Evolutionary conservation across 2,329 filamentous ascomycete species (phyloP), one percentile per base, ranked within the genome.

Genomic region (Fusarium gaditjirri): DNA sequence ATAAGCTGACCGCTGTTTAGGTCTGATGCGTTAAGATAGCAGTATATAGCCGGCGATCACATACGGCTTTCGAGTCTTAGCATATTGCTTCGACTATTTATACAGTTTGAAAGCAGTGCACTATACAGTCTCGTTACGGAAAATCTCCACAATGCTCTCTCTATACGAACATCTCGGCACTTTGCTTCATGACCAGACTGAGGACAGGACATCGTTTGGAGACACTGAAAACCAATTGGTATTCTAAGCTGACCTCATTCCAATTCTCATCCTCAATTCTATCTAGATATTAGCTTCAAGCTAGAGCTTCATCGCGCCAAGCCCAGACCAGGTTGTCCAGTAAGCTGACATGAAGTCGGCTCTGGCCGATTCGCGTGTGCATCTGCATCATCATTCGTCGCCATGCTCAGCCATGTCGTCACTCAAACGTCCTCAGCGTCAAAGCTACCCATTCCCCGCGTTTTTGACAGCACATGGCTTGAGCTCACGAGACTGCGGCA

Each of bases 331-430:
- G 10, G 31, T 35, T 57, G 36, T 43, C 25, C 49, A 29, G 42
- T 62, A 72, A 72, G 71, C 68, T 70, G 68, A 74, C 59, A 41
- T 52, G 38, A 56, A 33, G 29, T 50, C 42, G 38, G 41, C 33
- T 53, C 25, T 25, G 29, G 61, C 47, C 44, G 61, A 58, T 27
- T n/a, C 13, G 39, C 21, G 41, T 25, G 14, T 41, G 27, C 43
- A 38, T 57, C 59, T 56, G 38, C 61, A 53, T 68, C 62, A 31
- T 50, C 38, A 74, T 49, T 59, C 52, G 67, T 56, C 38, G 47
- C 41, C 46, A 44, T 57, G 42, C 47, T 31, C 54, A 65, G 64
- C 68, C 41, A 61, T 74, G 72, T 74, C 67, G 71, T 74, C 73
- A 75, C 73, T 43, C 43, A 42, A 69, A 44, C 65, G 64, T 62